Base-by-base conservation (phyloP, 2,329 filamentous ascomycete genomes). In the Arthroderma sp. region DNA sequence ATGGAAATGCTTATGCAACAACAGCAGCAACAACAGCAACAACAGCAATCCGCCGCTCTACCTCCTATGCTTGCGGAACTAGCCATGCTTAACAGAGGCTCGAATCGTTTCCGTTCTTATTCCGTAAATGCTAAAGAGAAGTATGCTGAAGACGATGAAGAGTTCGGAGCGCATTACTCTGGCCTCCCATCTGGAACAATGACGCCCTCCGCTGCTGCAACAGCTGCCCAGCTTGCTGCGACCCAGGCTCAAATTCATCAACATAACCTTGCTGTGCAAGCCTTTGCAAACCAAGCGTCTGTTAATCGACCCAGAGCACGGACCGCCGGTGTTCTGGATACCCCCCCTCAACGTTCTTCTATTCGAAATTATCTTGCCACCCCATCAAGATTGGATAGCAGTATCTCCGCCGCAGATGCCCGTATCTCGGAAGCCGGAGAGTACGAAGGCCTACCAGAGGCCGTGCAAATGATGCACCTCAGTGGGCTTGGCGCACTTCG, bases 71-170 rank as follows among this genome's bases (percentile, higher is more conserved):
- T 89, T 31, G 80, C 82, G 38, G 83, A 83, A 57, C 70, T 89
- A 49, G 80, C 81, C 50, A 82, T 85, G 59, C 75, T 86, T 53
- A 82, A 81, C 51, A 83, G 78, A 59, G 83, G 84, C 55, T 74
- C 82, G 38, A 96, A 84, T 62, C 80, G 91, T 43, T 94, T 96
- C 71, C 80, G 91, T 39, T 98, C 91, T 1, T 96, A 95, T 64
- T 98, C 91, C 1, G 91, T 98, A 52, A 98, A 98, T 64, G 93
- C 94, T 45, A 95, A 94, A 65, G 89, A 96, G 62, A 93, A 91
- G 63, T 96, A 96, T 56, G 88, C 84, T 2, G 86, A 93, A 55
- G 82, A 86, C 39, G 88, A 93, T 43, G 82, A 87, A 28, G 83
- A 87, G 10, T 86, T 83, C 48, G 62, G 80, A 74, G 65, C 64